These are phyloP conservation scores for Durusdinium trenchii DNA, from an alignment of 73 alveolate genomes.

Conservation along the genomic window DNA sequence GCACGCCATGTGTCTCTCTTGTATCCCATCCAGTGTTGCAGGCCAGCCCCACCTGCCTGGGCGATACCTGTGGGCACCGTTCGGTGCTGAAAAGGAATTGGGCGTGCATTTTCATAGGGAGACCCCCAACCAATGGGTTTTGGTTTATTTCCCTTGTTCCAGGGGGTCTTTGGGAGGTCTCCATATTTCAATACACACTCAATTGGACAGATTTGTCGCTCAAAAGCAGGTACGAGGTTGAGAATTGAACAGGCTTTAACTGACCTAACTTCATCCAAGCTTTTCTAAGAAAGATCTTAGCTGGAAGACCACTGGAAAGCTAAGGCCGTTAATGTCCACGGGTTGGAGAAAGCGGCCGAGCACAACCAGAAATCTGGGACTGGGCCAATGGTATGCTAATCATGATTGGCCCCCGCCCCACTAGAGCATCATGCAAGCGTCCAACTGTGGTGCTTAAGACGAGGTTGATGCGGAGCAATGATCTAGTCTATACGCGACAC, in stretches of 20 bases:
- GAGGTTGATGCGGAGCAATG: no score
- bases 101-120: background rate
- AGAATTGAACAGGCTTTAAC: no score
- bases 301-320: background rate
- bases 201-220: no score
- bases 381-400: background rate
- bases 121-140: background rate
- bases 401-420: background rate
- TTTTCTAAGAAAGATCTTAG: background rate
- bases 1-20: no score
- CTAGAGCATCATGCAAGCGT: background rate
- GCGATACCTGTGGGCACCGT: constrained; percentile 67
- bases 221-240: no score
- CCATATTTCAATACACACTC: no score
- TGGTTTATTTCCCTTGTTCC: no score
- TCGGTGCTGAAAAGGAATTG: background rate
- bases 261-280: no score
- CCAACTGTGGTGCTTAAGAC: no score
- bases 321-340: constrained; percentile 69
- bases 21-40: background rate
- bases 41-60: constrained; percentile 95
- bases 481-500: no score
- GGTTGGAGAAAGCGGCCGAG: constrained; percentile 82
- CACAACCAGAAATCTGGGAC: constrained; percentile 83
- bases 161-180: no score